Evolutionary conservation across 129 eudicot species (phyloP).

Genomic region (Flaveria sonorensis): DNA sequence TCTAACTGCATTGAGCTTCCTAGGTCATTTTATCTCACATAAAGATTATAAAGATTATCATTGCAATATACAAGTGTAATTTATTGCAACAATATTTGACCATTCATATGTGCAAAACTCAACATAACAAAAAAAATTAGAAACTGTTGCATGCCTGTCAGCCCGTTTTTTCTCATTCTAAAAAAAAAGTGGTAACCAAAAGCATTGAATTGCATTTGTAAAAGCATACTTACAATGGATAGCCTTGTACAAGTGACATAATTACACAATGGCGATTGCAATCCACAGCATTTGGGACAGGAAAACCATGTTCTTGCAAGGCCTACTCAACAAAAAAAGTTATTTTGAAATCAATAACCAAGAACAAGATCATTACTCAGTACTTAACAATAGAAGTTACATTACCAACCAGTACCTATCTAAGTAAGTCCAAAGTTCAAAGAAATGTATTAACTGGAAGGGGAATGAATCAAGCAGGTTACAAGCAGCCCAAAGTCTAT

Average conservation of each 20-base stretch:
- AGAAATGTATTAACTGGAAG: not conserved
- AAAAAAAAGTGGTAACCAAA: constrained; percentile 7
- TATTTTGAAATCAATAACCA: not conserved
- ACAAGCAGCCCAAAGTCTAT: too few species aligned
- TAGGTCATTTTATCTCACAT: not conserved
- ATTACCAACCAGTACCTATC: not conserved
- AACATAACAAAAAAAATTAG: not conserved
- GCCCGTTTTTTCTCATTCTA: not conserved
- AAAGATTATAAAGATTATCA: not conserved
- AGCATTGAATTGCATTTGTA: not conserved
- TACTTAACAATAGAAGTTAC: not conserved
- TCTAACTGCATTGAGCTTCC: not conserved
- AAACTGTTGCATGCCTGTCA: not conserved
- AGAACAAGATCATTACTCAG: constrained; percentile 3
- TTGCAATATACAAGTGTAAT: not conserved
- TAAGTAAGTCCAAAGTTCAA: not conserved
- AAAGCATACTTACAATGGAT: constrained; percentile 73
- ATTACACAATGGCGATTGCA: constrained; percentile 96
- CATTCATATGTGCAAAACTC: not conserved
- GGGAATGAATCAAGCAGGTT: too few species aligned
- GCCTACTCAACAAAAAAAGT: constrained; percentile 49
- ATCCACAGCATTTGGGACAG: constrained; percentile 92
- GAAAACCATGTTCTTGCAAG: constrained; percentile 88
- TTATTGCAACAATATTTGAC: not conserved
- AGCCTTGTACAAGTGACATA: constrained; percentile 94